These are phyloP conservation scores for Trichothecium sympodiale DNA, from an alignment of 2,329 filamentous ascomycete genomes.

Conservation along the genomic window DNA sequence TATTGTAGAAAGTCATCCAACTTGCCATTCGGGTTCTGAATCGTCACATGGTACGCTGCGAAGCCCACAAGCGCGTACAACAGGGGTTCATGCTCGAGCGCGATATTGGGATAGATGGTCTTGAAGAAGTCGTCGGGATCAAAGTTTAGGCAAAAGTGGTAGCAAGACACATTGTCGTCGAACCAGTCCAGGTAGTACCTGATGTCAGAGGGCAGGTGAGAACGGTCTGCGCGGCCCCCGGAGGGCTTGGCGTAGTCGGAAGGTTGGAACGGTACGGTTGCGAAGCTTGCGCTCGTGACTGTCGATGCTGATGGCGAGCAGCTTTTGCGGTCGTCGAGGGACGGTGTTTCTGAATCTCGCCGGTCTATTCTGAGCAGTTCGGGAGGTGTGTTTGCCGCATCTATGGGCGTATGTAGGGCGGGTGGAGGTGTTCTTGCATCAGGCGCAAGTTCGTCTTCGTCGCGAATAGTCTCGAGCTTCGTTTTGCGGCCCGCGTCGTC, in stretches of 20 bases:
- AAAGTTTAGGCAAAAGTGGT: slow-evolving; percentile 71
- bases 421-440: slow-evolving; percentile 11
- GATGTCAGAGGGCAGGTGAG: slow-evolving; percentile 55
- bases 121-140: slow-evolving; percentile 66
- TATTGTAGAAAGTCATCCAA: slow-evolving; percentile 78
- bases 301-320: slow-evolving; percentile 42
- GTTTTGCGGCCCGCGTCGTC: slow-evolving; percentile 28
- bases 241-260: slow-evolving; percentile 12
- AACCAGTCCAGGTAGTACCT: slow-evolving; percentile 73
- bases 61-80: slow-evolving; percentile 83
- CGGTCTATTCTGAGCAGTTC: slow-evolving; percentile 3
- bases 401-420: slow-evolving; percentile 21
- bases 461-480: slow-evolving; percentile 41
- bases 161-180: slow-evolving; percentile 62
- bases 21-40: slow-evolving; percentile 59
- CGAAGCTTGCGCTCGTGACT: slow-evolving; percentile 18
- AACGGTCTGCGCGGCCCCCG: slow-evolving; percentile 33
- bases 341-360: slow-evolving; percentile 42
- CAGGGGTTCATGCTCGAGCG: slow-evolving; percentile 64
- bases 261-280: slow-evolving; percentile 16
- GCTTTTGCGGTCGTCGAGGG: slow-evolving; percentile 37
- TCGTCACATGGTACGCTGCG: slow-evolving; percentile 72
- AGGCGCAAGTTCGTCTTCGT: slow-evolving; percentile 39
- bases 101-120: slow-evolving; percentile 57
- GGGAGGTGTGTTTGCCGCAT: slow-evolving; percentile 21